Base-by-base conservation (phyloP, 768 basidiomycete genomes). In the Dioszegia hungarica region DNA sequence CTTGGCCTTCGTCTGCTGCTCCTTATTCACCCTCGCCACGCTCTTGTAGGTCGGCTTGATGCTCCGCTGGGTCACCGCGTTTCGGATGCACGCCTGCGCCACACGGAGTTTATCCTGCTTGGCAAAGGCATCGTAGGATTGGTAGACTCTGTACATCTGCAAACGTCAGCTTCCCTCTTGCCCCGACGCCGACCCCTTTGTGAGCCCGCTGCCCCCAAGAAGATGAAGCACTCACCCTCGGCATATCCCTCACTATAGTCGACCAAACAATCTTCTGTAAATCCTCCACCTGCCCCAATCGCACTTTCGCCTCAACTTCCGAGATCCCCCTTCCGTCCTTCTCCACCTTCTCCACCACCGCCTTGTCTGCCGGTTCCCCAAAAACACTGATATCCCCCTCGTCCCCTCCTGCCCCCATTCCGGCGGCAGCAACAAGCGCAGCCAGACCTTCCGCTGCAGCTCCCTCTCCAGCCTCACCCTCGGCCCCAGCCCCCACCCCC, bases 91-190 rank as follows among this genome's bases (percentile, higher is more conserved):
- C 12, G 69, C 69, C 37, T 61, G 56, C 17, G 61, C 62, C 22
- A 56, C 61, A 29, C 69, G 41, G 9, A 41, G 10, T 36, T 43
- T 39, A 45, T 65, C 52, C 22, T 53, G 57, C 44, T 64, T 64
- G 43, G 53, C 58, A 31, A 50, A 56, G 3, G 55, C 39, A 40
- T 66, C 66, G 54, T 63, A 63, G 8, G 61, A 58, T 58, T 71
- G 69, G 38, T 56, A 66, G 15, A 71, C 63, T 22, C 69, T 44
- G 44, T 71, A 71, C 27, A 70, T 55, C 68, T 70, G 48, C 3
- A 19, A 36, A 19, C 27, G 19, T 28, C 10, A 43, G 36, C 40
- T 22, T 3, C 19, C 3, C 15, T 19, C 24, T 11, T 49, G n/a
- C 33, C n/a, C n/a, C n/a, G n/a, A n/a, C n/a, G n/a, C n/a, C n/a